phyloP scores from a whole-genome alignment of 1,284 basidiomycete genomes.

The Cutaneotrichosporon cavernicola region DNA sequence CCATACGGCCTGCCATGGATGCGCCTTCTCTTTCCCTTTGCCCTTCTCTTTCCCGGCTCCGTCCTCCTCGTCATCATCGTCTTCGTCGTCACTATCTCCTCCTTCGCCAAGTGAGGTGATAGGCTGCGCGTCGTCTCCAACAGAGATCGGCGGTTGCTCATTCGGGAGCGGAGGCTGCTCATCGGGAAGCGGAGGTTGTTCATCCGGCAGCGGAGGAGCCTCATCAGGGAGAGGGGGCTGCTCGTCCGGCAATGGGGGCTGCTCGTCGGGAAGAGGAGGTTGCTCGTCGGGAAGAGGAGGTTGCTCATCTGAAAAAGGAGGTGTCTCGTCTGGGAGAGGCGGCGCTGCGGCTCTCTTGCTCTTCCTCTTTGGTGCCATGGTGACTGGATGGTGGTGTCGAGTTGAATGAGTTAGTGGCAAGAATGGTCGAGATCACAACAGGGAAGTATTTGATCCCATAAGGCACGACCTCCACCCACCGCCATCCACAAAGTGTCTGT shows the following conservation, averaged over 20 bases:
- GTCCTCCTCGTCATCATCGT: slow-evolving; percentile 15
- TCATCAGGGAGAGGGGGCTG: slow-evolving; percentile 12
- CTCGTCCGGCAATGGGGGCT: slow-evolving; percentile 9
- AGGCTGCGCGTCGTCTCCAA: slow-evolving; percentile 24
- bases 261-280: slow-evolving; percentile 6
- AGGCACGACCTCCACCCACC: not conserved
- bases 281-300: slow-evolving; percentile 11
- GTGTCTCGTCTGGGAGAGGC: slow-evolving; percentile 12
- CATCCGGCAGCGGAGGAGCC: not conserved
- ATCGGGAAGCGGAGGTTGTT: slow-evolving; percentile 4
- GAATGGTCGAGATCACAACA: not conserved
- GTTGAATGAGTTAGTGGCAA: not conserved
- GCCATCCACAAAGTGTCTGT: not conserved
- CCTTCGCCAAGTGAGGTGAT: slow-evolving; percentile 29
- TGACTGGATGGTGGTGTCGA: not conserved
- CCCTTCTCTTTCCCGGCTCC: slow-evolving; percentile 25
- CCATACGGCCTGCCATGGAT: slow-evolving; percentile 78
- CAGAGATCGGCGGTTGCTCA: slow-evolving; percentile 10
- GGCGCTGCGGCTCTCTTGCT: not conserved
- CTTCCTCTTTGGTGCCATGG: slow-evolving; percentile 10
- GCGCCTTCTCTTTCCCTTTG: slow-evolving; percentile 29
- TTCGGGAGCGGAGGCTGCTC: slow-evolving; percentile 13
- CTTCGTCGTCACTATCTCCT: slow-evolving; percentile 18
- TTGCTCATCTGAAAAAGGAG: not conserved
- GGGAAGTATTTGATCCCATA: not conserved